These are phyloP conservation scores for Flaveria sonorensis DNA, from an alignment of 129 eudicot species.

Conservation along the genomic window DNA sequence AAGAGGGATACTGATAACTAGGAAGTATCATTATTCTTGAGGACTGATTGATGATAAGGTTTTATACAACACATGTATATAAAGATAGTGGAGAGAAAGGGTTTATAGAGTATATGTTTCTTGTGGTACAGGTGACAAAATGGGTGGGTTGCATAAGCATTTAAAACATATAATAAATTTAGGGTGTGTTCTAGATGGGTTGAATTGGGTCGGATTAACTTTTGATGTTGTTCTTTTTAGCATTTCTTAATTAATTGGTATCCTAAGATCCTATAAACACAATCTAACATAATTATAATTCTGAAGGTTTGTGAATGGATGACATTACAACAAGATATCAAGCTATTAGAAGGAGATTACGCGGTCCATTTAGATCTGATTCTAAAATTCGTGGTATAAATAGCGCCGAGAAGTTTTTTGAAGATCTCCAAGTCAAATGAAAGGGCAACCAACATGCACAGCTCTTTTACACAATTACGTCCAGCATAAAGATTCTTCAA, in stretches of 20 bases:
- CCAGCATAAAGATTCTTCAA: conserved; percentile 53
- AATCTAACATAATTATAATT: conserved; percentile 14
- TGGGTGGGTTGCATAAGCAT: not conserved
- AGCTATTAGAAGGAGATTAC: conserved; percentile 79
- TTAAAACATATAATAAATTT: not conserved
- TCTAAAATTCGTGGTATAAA: conserved; percentile 83
- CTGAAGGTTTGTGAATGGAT: conserved; percentile 95
- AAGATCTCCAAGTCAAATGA: conserved; percentile 74
- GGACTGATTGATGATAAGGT: not conserved
- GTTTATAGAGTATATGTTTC: not conserved
- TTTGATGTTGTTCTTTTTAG: not conserved
- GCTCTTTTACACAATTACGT: conserved; percentile 85
- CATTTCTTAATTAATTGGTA: not conserved
- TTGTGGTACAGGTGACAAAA: not conserved
- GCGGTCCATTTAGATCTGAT: conserved; percentile 91
- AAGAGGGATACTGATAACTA: not conserved
- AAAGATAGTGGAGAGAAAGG: conserved; percentile 1
- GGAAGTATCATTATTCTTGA: not conserved
- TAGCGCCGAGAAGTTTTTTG: conserved; percentile 88
- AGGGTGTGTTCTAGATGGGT: not conserved
- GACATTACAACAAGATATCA: conserved; percentile 79
- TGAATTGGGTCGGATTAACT: not conserved
- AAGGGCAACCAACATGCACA: conserved; percentile 63
- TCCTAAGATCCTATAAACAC: not conserved
- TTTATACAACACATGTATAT: not conserved